These are phyloP conservation scores for Erodium texanum DNA, from an alignment of 441 rosid genomes.

Conservation along the genomic window DNA sequence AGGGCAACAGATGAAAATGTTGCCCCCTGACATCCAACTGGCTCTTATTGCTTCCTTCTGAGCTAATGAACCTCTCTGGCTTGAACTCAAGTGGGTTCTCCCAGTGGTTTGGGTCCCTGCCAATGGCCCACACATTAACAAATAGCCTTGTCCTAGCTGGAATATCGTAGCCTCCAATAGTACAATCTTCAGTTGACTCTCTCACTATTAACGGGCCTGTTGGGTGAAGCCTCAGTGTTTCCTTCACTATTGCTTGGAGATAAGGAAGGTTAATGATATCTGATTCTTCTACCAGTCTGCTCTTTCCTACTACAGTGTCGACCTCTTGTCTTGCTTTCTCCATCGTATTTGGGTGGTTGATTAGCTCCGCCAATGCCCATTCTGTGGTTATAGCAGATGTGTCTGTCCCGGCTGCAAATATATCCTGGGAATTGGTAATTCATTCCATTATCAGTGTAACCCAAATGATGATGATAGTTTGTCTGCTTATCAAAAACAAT, in stretches of 20 bases:
- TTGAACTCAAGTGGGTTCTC: constrained; percentile 34
- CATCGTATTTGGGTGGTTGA: constrained; percentile 34
- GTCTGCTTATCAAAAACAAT: too few species aligned
- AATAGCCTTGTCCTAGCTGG: constrained; percentile 35
- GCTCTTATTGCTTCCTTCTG: constrained; percentile 15
- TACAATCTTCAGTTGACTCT: constrained; percentile 27
- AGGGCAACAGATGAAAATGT: constrained; percentile 36
- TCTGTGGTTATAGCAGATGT: constrained; percentile 36
- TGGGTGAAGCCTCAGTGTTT: constrained; percentile 42
- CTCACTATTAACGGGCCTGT: constrained; percentile 37
- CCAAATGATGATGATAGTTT: too few species aligned
- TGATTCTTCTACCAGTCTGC: constrained; percentile 34
- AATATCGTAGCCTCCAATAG: constrained; percentile 30
- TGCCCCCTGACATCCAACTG: constrained; percentile 34
- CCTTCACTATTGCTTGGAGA: constrained; percentile 40
- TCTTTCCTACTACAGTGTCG: constrained; percentile 28
- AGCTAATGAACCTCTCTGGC: constrained; percentile 33
- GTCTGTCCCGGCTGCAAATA: constrained; percentile 46
- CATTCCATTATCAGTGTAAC: too few species aligned
- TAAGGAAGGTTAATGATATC: constrained; percentile 35
- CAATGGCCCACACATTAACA: constrained; percentile 49
- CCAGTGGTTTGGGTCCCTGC: constrained; percentile 39
- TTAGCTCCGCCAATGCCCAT: constrained; percentile 43
- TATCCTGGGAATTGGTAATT: constrained; percentile 23
- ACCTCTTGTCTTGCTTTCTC: constrained; percentile 38